phyloP scores from a whole-genome alignment of 495 filamentous ascomycete species.

The Geoglossum glabrum region DNA sequence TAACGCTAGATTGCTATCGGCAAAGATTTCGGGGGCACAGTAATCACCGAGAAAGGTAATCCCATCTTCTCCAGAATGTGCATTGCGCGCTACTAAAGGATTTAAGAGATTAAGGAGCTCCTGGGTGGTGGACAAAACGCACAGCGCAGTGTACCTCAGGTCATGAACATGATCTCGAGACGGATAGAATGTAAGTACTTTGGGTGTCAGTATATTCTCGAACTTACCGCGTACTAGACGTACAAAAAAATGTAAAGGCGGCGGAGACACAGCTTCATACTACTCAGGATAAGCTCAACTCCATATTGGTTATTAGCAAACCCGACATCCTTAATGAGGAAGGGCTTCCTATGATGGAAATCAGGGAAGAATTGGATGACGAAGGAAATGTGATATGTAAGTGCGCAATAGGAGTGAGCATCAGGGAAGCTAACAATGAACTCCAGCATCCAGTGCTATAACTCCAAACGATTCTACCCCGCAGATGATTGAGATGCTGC shows the following conservation, averaged over 20 bases:
- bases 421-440: neutral
- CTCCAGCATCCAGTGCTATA: neutral
- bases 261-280: constrained; percentile 46
- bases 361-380: constrained; percentile 81
- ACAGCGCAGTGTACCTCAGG: constrained; percentile 28
- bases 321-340: constrained; percentile 34
- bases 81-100: constrained; percentile 5
- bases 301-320: constrained; percentile 19
- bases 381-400: constrained; percentile 61
- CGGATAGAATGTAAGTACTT: constrained; percentile 44
- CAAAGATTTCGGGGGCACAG: constrained; percentile 26
- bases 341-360: constrained; percentile 60
- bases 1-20: constrained; percentile 19
- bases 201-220: no score
- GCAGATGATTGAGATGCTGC: constrained; percentile 29
- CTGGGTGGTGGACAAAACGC: constrained; percentile 32
- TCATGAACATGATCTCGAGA: constrained; percentile 49
- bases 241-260: constrained; percentile 53
- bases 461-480: neutral
- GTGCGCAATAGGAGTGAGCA: neutral
- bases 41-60: constrained; percentile 36
- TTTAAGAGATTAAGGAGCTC: constrained; percentile 39
- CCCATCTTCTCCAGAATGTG: neutral
- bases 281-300: constrained; percentile 46
- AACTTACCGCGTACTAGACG: constrained; percentile 23